Base-by-base conservation (phyloP, 176 grass and related monocot genomes). In the Carex kokanica region DNA sequence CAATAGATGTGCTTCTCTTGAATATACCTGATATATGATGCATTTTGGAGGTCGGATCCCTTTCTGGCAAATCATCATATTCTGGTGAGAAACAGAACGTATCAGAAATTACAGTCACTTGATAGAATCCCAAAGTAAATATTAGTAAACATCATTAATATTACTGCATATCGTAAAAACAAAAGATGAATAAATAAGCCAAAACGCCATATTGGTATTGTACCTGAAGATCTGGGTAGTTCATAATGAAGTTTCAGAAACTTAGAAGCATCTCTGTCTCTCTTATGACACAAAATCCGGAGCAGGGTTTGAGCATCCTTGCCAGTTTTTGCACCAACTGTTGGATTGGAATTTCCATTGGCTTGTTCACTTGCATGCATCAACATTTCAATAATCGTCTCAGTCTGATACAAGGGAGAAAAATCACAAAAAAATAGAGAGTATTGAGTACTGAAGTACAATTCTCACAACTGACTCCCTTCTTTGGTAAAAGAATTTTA, bases 241-340 rank as follows among this genome's bases (percentile, higher is more conserved):
- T 97, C 83, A 87, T 97, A 97, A 18, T 94, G 92, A 83, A 84
- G 68, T 92, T 81, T 97, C 78, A 97, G 88, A 86, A 97, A 97
- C 17, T 89, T 83, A 66, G 94, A 92, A 53, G 94, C 92, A 59
- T 5, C 52, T 88, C 87, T 86, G 78, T 97, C 94, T 83, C 92
- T 97, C 82, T 97, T 94, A 88, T 97, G 94, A 82, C 94, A 97
- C 81, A 97, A 81, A 91, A 97, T 80, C 78, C 94, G 83, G 80
- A 97, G 90, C 87, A 97, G 86, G 25, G 92, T 97, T 85, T 94
- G 80, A 49, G 86, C 83, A 92, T 91, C 90, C 86, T 89, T 91
- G 74, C 82, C 83, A 84, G 83, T 59, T 86, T 90, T 89, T 85
- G 3, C 63, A 85, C 47, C 27, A 41, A 68, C 83, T 78, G 56